Evolutionary conservation across 2,329 filamentous ascomycete genomes (phyloP).

Genomic region (Fusarium concolor): DNA sequence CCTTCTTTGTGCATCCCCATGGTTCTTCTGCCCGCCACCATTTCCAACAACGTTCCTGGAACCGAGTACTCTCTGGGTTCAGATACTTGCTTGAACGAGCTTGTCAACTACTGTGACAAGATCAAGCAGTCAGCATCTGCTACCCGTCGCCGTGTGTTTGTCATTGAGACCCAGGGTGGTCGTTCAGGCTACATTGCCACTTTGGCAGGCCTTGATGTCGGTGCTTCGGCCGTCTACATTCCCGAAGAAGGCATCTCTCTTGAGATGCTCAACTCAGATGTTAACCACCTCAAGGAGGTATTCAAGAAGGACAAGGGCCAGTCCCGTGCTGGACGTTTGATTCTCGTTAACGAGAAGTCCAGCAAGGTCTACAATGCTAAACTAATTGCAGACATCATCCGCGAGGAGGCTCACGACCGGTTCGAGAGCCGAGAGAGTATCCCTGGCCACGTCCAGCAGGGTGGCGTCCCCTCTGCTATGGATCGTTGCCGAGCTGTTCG

Average conservation of each 20-base stretch:
- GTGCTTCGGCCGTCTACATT: constrained; percentile 93
- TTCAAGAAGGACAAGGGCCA: constrained; percentile 89
- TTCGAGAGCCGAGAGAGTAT: constrained; percentile 95
- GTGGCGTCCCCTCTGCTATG: constrained; percentile 93
- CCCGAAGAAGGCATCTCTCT: constrained; percentile 96
- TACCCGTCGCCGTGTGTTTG: constrained; percentile 92
- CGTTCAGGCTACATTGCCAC: constrained; percentile 94
- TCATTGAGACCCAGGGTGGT: constrained; percentile 97
- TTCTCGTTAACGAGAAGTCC: constrained; percentile 96
- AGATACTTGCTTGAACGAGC: constrained; percentile 94
- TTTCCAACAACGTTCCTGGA: constrained; percentile 98
- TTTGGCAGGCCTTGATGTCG: constrained; percentile 89
- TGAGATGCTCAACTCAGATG: constrained; percentile 91
- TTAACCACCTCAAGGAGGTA: constrained; percentile 86
- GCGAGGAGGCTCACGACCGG: constrained; percentile 88
- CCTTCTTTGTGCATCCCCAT: constrained; percentile 93
- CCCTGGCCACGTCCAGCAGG: constrained; percentile 94
- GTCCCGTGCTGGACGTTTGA: constrained; percentile 89
- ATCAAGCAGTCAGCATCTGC: constrained; percentile 98
- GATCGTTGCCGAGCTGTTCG: constrained; percentile 92
- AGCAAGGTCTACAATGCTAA: constrained; percentile 92
- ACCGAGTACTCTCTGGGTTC: constrained; percentile 97
- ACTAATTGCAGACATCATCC: constrained; percentile 94
- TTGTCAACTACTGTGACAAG: constrained; percentile 95
- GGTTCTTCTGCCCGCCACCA: constrained; percentile 91